phyloP scores from a whole-genome alignment of 2,329 filamentous ascomycete genomes.

The Cylindrodendrum hubeiense region DNA sequence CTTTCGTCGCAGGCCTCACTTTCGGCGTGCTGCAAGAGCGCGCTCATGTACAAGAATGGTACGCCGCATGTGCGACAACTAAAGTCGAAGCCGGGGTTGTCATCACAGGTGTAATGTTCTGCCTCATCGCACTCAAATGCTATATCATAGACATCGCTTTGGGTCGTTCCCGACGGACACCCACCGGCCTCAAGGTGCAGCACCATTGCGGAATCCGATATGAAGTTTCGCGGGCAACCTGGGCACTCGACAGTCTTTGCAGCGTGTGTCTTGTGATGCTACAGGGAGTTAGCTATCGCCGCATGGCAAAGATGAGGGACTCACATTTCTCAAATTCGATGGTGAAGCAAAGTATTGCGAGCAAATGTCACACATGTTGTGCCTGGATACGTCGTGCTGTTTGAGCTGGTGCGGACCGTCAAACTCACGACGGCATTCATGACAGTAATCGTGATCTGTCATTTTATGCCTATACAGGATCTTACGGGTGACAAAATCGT shows the following conservation, averaged over 20 bases:
- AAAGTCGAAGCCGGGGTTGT: conserved; percentile 22
- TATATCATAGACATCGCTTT: conserved; percentile 8
- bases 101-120: neutral
- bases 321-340: conserved; percentile 30
- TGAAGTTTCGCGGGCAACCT: conserved; percentile 33
- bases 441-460: conserved; percentile 16
- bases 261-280: conserved; percentile 37
- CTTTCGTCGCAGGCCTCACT: conserved; percentile 34
- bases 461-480: conserved; percentile 23
- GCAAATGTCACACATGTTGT: conserved; percentile 35
- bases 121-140: conserved; percentile 26
- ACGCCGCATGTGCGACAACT: conserved; percentile 33
- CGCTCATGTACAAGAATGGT: conserved; percentile 27
- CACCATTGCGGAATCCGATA: conserved; percentile 38
- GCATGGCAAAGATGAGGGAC: neutral
- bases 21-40: conserved; percentile 37
- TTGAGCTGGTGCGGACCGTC: neutral
- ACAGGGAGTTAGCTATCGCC: neutral
- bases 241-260: conserved; percentile 28
- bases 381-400: conserved; percentile 23
- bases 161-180: conserved; percentile 29
- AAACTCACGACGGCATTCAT: conserved; percentile 7
- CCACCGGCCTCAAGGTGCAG: conserved; percentile 40
- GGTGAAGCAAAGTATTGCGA: conserved; percentile 2
- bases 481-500: conserved; percentile 11